These are phyloP conservation scores for Coemansia sp. DNA, from an alignment of 192 early-diverging fungal species.

Conservation along the genomic window DNA sequence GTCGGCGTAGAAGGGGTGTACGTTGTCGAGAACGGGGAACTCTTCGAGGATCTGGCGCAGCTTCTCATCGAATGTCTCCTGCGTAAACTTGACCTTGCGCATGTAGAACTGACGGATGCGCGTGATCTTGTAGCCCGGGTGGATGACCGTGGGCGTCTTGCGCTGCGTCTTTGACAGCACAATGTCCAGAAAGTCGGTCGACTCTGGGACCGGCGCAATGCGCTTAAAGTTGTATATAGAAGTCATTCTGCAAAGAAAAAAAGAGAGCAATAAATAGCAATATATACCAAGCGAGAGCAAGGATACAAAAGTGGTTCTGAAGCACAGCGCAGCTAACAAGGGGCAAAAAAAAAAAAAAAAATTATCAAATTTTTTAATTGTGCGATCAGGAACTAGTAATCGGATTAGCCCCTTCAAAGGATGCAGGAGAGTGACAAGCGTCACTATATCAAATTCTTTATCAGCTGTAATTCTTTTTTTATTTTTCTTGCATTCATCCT, in stretches of 20 bases:
- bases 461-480: neutral
- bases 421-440: neutral
- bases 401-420: neutral
- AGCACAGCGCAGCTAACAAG: neutral
- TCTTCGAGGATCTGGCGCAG: constrained; percentile 88
- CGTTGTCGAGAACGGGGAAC: constrained; percentile 98
- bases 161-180: constrained; percentile 97
- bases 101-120: constrained; percentile 98
- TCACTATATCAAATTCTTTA: neutral
- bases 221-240: constrained; percentile 98
- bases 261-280: neutral
- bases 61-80: constrained; percentile 96
- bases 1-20: constrained; percentile 99
- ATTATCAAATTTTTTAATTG: constrained; percentile 10
- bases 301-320: no score
- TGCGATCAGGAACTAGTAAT: neutral
- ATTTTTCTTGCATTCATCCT: neutral
- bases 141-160: constrained; percentile 94
- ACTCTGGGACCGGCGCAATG: constrained; percentile 91
- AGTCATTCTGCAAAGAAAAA: constrained; percentile 17
- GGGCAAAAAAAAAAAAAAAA: constrained; percentile 6
- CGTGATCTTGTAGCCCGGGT: constrained; percentile 96
- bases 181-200: constrained; percentile 95
- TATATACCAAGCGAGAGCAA: neutral
- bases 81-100: constrained; percentile 99